Evolutionary conservation across 805 yeast genomes (phyloP), one percentile per base, ranked within the genome.

Genomic region (Zygosaccharomyces lentus): DNA sequence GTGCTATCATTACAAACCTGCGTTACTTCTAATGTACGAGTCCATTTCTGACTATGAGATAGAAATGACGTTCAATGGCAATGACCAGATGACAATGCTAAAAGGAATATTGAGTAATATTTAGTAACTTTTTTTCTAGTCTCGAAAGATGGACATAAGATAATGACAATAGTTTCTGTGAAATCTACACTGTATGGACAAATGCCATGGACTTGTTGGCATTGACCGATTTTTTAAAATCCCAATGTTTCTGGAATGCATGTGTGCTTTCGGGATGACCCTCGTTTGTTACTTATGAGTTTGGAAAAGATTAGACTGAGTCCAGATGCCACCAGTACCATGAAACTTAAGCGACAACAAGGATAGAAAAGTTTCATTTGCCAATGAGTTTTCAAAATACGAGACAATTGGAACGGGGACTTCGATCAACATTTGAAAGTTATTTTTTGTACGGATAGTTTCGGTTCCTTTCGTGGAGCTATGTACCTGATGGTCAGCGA

Each of bases 371-470:
- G 45, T 12, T 10, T 13, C 9, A 9, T 27, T 26, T 17, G 4
- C 15, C 39, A 3, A 32, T 27, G 32, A 29, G 39, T 7, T 36
- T 2, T 35, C 37, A 26, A 23, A 26, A 9, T 25, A 17, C n/a
- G 25, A 25, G 19, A 40, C 45, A 23, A 37, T 40, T 5, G 37
- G 9, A 19, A 42, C n/a, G 38, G 23, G n/a, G 43, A 48, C 25
- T 50, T 48, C 13, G 47, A 45, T 2, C 47, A 19, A 7, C 9
- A 39, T 36, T 35, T 45, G 9, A 25, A 27, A 15, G 27, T 34
- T 17, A 39, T 46, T 19, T 9, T 39, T 17, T 15, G 37, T 23
- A 43, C 16, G 13, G 42, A 38, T 9, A 8, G 15, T 3, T 21
- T 38, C 15, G 42, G 16, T 19, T 13, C 23, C 10, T 43, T 30